Conservation (phyloP, 768 basidiomycete genomes). For the Xerocomus brunneocitrinus region DNA sequence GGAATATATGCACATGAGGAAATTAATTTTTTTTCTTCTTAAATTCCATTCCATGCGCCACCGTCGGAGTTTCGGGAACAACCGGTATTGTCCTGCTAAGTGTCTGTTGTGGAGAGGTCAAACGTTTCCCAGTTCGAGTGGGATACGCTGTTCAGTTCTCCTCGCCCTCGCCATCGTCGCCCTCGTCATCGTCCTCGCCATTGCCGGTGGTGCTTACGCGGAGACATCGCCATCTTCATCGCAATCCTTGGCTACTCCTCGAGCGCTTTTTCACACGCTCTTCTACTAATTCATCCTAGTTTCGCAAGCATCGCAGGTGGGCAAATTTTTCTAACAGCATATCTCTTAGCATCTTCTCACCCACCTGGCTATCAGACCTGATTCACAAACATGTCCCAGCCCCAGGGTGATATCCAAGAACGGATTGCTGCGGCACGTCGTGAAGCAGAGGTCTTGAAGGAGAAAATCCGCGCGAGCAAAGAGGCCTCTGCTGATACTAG, state of each 20-base stretch:
- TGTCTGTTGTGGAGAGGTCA: conserved; percentile 4
- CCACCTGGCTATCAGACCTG: conserved; percentile 5
- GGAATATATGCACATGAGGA: not conserved
- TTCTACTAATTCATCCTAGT: conserved; percentile 23
- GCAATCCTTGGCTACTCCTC: conserved; percentile 14
- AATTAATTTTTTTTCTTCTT: not conserved
- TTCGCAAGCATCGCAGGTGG: conserved; percentile 28
- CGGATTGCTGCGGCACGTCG: conserved; percentile 93
- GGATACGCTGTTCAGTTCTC: conserved; percentile 8
- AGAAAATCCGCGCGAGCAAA: conserved; percentile 95
- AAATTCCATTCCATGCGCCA: conserved; percentile 10
- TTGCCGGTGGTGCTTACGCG: conserved; percentile 10
- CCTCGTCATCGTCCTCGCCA: not conserved
- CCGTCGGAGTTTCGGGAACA: conserved; percentile 30
- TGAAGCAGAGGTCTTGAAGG: conserved; percentile 95
- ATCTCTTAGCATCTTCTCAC: not conserved
- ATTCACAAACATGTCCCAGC: conserved; percentile 53
- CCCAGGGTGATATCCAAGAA: conserved; percentile 82
- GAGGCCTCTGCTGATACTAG: conserved; percentile 98
- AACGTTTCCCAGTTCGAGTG: conserved; percentile 17
- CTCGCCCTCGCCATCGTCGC: conserved; percentile 7
- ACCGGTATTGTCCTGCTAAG: conserved; percentile 17
- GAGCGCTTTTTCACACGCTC: conserved; percentile 25
- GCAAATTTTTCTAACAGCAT: conserved; percentile 24
- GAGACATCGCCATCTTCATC: conserved; percentile 5